Base-by-base conservation (phyloP, 2,329 filamentous ascomycete genomes). In the Geosmithia morbida region DNA sequence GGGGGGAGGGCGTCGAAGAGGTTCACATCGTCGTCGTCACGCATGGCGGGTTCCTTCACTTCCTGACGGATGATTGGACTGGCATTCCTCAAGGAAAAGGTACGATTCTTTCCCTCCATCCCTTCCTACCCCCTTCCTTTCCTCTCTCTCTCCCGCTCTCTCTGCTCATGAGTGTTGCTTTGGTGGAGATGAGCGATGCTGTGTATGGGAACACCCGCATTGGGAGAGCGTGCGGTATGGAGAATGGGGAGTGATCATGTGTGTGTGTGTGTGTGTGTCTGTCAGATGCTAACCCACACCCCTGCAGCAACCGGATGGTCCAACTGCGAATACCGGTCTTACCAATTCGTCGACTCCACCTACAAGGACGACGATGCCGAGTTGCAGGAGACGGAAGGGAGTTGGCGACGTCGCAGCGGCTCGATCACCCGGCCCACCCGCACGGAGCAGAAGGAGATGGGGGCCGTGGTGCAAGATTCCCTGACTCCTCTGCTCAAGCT, bases 31-130 rank as follows among this genome's bases (percentile, higher is more conserved):
- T 83, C 0, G 71, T 88, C 2, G 86, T 94, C 7, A 83, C 86
- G 2, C 88, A 94, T 56, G 88, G 88, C 2, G 85, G 84, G 1
- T 85, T 89, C 55, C 60, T 94, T 56, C 88, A 95, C 61, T 94
- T 87, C 56, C 66, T 95, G 52, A 92, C 86, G 0, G 77, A 88
- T 54, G 87, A 94, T 57, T 94, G 81, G 78, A 70, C 78, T 47
- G 83, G 79, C 41, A 72, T 75, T 20, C 59, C 64, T 55, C 55
- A 68, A 3, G 55, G 56, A 1, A 52, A 51, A 49, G 66, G 70
- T 72, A 61, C 48, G 68, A 59, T 29, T 43, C 47, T 39, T 11
- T 30, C 29, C 11, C 29, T 30, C 29, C n/a, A n/a, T 30, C 29
- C 6, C 29, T 30, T 30, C 8, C 17, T 33, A 2, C 30, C 19